Evolutionary conservation across 2,329 filamentous ascomycete species (phyloP), one percentile per base, ranked within the genome.

Genomic region (Neonectria ditissima): DNA sequence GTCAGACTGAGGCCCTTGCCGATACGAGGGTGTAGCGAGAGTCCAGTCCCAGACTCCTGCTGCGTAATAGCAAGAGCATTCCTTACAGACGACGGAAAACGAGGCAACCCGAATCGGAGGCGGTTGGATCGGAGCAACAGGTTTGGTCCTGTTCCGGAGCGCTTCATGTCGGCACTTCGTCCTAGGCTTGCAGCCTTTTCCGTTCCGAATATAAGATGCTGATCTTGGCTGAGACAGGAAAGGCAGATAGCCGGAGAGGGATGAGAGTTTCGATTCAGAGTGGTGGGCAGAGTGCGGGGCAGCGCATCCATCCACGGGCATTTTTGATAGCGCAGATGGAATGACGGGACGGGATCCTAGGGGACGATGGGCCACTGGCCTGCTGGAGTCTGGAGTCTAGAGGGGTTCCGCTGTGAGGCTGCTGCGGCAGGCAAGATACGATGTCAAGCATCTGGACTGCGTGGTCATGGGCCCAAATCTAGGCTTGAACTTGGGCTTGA

Each of bases 171-270:
- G 34, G 37, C n/a, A 41, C 37, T 41, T 20, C n/a, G 37, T 18
- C 16, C 8, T 41, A 45, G 22, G 39, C 47, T n/a, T 14, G 14
- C 16, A 37, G 16, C 34, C 30, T 45, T 45, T 53, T 7, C 28
- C 56, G 16, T 45, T 56, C n/a, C 28, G 41, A 50, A 51, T 47
- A 52, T 44, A 48, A 58, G 26, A 37, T 62, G 60, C 44, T 58
- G 55, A 62, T 62, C 60, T 62, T 62, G 54, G 43, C 60, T 58
- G 60, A 58, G 60, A 58, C 48, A 54, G 55, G 60, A 56, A 58
- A 58, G 50, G 60, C 28, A 54, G 55, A 50, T 54, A 32, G n/a
- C 37, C 39, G 44, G 53, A 24, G 43, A 47, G 22, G 43, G 55
- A 43, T 48, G 54, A 62, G 54, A 62, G 60, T 62, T 62, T 58